Conservation (phyloP, 1,139 yeast genomes). For the Saccharomyces uvarum region DNA sequence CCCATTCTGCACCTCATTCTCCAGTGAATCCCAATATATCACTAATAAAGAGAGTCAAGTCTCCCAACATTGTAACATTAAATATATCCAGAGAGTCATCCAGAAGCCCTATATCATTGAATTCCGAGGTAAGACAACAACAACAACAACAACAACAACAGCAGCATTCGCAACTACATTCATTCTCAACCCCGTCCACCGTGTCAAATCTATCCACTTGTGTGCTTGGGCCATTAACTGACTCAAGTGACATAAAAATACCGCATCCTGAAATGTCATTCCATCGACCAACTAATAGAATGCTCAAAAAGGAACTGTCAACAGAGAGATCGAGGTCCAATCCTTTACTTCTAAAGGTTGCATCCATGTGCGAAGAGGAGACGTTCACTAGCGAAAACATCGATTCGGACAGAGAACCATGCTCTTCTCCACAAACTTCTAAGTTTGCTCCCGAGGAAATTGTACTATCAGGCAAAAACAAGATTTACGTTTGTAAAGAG, state of each 20-base stretch:
- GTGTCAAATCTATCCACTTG: background rate
- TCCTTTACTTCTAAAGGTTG: background rate
- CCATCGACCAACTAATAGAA: background rate
- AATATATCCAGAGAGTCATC: constrained; percentile 32
- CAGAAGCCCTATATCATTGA: constrained; percentile 28
- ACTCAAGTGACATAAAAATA: background rate
- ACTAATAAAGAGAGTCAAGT: constrained; percentile 28
- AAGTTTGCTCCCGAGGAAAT: constrained; percentile 28
- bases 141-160: background rate
- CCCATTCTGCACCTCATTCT: constrained; percentile 10
- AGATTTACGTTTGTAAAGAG: constrained; percentile 31
- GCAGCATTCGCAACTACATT: background rate
- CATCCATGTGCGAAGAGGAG: background rate
- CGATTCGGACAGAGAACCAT: background rate
- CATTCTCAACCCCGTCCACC: background rate
- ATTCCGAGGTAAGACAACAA: constrained; percentile 4
- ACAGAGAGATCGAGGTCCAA: background rate
- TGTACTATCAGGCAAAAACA: constrained; percentile 31
- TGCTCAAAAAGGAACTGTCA: background rate
- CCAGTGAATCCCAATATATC: constrained; percentile 20
- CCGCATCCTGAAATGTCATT: background rate
- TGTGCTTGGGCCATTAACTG: background rate
- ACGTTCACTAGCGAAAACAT: background rate
- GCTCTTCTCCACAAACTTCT: constrained; percentile 11
- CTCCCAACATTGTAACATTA: constrained; percentile 32